phyloP scores from a whole-genome alignment of 2,329 filamentous ascomycete species.

The Purpureocillium takamizusanense region DNA sequence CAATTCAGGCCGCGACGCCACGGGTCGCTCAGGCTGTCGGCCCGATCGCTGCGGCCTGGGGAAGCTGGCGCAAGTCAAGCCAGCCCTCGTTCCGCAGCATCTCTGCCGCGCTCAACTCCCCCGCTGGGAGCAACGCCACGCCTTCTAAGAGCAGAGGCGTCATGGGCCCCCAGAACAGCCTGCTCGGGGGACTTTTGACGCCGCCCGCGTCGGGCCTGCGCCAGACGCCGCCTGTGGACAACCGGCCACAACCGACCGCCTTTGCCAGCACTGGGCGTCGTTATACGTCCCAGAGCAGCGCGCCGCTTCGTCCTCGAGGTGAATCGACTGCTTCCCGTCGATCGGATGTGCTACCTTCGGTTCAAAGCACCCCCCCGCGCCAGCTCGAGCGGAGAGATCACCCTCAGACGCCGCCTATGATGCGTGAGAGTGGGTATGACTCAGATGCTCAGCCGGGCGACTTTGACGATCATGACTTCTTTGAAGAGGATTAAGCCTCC shows the following conservation, averaged over 20 bases:
- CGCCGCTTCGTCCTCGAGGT: constrained; percentile 13
- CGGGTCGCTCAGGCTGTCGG: constrained; percentile 77
- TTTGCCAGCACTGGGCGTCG: constrained; percentile 52
- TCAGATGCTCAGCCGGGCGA: constrained; percentile 50
- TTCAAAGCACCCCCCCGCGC: constrained; percentile 32
- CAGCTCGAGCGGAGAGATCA: constrained; percentile 26
- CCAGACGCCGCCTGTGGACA: constrained; percentile 41
- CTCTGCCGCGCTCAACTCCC: constrained; percentile 36
- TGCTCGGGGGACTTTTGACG: constrained; percentile 75
- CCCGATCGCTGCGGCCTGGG: constrained; percentile 80
- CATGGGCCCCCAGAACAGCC: constrained; percentile 42
- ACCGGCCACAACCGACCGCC: constrained; percentile 45
- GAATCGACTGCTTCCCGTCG: constrained; percentile 24
- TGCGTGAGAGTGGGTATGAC: constrained; percentile 49
- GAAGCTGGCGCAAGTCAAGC: constrained; percentile 75
- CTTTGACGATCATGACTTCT: constrained; percentile 52
- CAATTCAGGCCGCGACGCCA: constrained; percentile 71
- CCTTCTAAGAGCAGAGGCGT: constrained; percentile 53
- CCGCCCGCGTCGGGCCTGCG: constrained; percentile 72
- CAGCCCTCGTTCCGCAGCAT: constrained; percentile 40
- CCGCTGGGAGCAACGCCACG: constrained; percentile 37
- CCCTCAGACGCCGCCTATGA: constrained; percentile 54
- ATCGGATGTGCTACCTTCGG: constrained; percentile 28
- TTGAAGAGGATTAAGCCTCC: constrained; percentile 34
- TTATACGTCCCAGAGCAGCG: constrained; percentile 36